Conservation (phyloP, 345 rosid genomes). For the Eucalyptus lansdowneana region DNA sequence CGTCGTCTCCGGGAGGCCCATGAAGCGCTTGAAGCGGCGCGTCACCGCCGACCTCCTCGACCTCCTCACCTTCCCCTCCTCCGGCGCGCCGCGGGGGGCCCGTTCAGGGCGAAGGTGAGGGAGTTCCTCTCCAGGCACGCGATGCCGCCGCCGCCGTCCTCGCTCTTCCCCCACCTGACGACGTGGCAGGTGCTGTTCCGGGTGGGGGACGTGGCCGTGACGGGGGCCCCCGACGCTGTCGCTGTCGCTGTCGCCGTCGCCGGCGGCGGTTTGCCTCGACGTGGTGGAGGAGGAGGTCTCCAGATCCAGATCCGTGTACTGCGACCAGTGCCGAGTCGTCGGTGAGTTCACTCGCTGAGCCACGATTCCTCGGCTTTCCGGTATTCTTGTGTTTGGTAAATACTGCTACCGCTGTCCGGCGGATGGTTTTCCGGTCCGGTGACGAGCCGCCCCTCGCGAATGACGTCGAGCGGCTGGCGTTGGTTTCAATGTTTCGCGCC, state of each 20-base stretch:
- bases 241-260: background rate
- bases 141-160: slow-evolving; percentile 28
- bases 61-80: slow-evolving; percentile 38
- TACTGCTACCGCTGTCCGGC: background rate
- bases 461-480: background rate
- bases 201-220: slow-evolving; percentile 19
- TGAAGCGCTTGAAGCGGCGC: slow-evolving; percentile 60
- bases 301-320: slow-evolving; percentile 59
- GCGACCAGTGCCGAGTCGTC: slow-evolving; percentile 75
- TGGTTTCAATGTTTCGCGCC: background rate
- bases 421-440: background rate
- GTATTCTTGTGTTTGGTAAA: background rate
- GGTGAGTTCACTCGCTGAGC: slow-evolving; percentile 45
- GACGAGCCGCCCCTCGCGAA: background rate
- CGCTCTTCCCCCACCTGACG: slow-evolving; percentile 40
- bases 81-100: background rate
- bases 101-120: slow-evolving; percentile 34
- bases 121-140: slow-evolving; percentile 36
- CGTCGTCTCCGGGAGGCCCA: slow-evolving; percentile 45
- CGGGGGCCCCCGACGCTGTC: slow-evolving; percentile 15
- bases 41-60: slow-evolving; percentile 57
- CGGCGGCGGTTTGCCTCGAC: slow-evolving; percentile 27
- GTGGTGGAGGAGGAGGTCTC: slow-evolving; percentile 70
- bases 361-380: background rate
- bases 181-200: slow-evolving; percentile 48